phyloP scores from a whole-genome alignment of 129 eudicot genomes.

The Arctium lappa region DNA sequence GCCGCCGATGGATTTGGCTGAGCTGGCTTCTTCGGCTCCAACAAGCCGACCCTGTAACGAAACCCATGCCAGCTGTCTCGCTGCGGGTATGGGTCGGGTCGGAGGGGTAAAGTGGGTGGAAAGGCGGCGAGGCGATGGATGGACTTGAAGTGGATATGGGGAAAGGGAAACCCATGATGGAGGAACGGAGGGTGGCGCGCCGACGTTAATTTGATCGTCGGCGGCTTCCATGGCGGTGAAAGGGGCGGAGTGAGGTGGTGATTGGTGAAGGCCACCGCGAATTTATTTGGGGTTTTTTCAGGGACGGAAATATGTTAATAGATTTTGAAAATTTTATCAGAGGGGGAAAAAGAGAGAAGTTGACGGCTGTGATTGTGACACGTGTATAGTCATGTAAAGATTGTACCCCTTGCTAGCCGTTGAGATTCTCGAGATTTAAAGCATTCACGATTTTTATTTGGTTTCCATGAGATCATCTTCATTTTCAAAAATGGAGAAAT shows the following conservation, averaged over 20 bases:
- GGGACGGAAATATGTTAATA: not conserved
- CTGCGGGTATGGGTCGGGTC: constrained; percentile 45
- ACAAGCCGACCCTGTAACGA: constrained; percentile 73
- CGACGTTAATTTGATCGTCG: constrained; percentile 18
- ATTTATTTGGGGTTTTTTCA: not conserved
- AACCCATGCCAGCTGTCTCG: constrained; percentile 61
- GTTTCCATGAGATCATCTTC: not conserved
- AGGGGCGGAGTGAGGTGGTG: not conserved
- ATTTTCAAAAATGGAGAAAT: no score
- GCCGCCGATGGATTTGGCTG: constrained; percentile 50
- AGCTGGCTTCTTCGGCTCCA: constrained; percentile 74
- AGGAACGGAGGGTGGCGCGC: constrained; percentile 22
- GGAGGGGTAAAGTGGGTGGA: constrained; percentile 69
- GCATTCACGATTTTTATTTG: not conserved
- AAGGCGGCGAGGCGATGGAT: constrained; percentile 70
- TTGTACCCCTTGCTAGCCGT: constrained; percentile 26
- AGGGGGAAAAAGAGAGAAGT: constrained; percentile 10
- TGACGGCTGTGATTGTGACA: not conserved
- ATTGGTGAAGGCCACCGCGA: not conserved
- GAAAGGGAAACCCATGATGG: constrained; percentile 41
- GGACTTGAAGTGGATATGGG: constrained; percentile 27
- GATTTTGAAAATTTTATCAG: not conserved
- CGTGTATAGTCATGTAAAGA: not conserved
- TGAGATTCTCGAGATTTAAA: constrained; percentile 19
- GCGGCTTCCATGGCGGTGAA: constrained; percentile 30